Percentiles rank a stretch among this genome's conserved stretches.
Evolutionary conservation across 2,329 filamentous ascomycete genomes (phyloP).

Genomic region (Aspergillus ibericus): DNA sequence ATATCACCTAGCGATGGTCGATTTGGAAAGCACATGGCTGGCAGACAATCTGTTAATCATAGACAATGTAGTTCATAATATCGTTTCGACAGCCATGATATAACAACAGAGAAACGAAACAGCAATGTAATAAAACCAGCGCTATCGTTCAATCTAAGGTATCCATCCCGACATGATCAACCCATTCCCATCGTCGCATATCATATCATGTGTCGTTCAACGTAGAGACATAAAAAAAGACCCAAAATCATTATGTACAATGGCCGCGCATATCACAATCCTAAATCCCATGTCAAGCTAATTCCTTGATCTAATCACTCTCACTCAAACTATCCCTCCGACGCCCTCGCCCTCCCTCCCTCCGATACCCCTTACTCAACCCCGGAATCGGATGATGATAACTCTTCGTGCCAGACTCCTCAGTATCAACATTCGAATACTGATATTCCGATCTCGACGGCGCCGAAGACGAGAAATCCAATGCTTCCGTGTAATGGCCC

Average conservation of each 20-base stretch:
- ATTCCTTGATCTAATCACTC: slow-evolving; percentile 43
- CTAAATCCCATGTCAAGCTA: slow-evolving; percentile 36
- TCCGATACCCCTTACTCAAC: slow-evolving; percentile 47
- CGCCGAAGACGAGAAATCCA: slow-evolving; percentile 45
- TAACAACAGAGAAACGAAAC: too few relatives aligned
- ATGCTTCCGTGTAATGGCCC: slow-evolving; percentile 45
- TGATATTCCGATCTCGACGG: slow-evolving; percentile 41
- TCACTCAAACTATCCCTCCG: slow-evolving; percentile 57
- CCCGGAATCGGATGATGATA: slow-evolving; percentile 61
- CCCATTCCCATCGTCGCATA: neutral
- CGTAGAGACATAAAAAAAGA: neutral
- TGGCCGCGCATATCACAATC: neutral
- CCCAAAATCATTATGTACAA: neutral
- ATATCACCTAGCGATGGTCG: neutral
- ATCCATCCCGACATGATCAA: too few relatives aligned
- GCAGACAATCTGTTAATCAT: too few relatives aligned
- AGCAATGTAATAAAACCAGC: too few relatives aligned
- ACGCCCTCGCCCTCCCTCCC: slow-evolving; percentile 39
- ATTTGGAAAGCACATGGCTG: too few relatives aligned
- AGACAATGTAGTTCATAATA: neutral
- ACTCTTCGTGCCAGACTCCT: slow-evolving; percentile 52
- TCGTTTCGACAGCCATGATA: neutral
- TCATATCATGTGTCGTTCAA: neutral
- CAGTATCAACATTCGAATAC: slow-evolving; percentile 43
- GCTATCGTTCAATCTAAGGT: neutral